Evolutionary conservation across 164 flowering plant genomes (phyloP).

Genomic region (Vitis labrusca): DNA sequence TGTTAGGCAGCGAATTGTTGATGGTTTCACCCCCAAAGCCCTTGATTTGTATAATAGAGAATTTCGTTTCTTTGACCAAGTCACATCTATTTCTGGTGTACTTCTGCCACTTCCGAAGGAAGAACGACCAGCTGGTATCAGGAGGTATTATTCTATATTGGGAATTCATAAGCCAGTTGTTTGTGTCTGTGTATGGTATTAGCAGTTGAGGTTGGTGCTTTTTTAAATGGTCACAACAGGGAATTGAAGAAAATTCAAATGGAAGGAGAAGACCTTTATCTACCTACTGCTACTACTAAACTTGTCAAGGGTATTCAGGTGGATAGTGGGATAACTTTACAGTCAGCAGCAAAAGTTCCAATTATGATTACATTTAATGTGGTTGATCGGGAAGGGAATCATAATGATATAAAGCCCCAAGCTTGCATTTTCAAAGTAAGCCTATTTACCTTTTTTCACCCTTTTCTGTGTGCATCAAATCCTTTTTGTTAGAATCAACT

Average conservation of each 20-base stretch:
- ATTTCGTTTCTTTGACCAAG: conserved; percentile 93
- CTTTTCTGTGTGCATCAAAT: neutral
- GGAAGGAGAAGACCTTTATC: conserved; percentile 92
- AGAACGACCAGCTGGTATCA: conserved; percentile 90
- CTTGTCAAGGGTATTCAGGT: conserved; percentile 84
- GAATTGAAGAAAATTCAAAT: conserved; percentile 89
- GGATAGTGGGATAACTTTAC: conserved; percentile 96
- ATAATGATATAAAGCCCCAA: conserved; percentile 69
- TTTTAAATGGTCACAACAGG: conserved; percentile 32
- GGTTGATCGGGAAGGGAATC: conserved; percentile 79
- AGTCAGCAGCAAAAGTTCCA: conserved; percentile 99
- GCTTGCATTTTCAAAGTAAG: conserved; percentile 98
- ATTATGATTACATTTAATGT: conserved; percentile 98
- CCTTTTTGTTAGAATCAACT: neutral
- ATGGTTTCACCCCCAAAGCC: conserved; percentile 77
- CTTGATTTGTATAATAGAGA: conserved; percentile 79
- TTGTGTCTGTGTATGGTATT: neutral
- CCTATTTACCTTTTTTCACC: neutral
- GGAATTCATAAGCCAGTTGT: neutral
- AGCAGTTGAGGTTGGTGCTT: neutral
- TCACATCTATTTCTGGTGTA: conserved; percentile 90
- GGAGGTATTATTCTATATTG: conserved; percentile 51
- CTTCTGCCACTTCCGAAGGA: conserved; percentile 85
- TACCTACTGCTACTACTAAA: conserved; percentile 93
- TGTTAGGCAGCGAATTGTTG: conserved; percentile 76